Evolutionary conservation across 768 basidiomycete species (phyloP), one percentile per base, ranked within the genome.

Genomic region (Tricholoma matsutake): DNA sequence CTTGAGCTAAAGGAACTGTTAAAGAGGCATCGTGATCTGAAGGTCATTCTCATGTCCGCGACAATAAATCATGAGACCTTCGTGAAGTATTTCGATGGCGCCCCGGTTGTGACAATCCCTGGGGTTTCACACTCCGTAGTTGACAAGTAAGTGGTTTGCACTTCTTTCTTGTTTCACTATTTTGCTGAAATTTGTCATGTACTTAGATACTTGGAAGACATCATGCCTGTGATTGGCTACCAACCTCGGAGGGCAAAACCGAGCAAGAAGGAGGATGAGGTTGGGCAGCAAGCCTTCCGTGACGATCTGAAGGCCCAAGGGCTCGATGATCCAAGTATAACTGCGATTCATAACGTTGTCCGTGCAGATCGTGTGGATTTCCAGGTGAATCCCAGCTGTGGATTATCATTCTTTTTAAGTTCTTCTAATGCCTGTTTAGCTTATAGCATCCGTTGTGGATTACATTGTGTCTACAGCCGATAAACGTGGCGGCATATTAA

Each of bases 31-130:
- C 74, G 78, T 20, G 81, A 72, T 1, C 80, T 97, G 66, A 95
- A 91, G 70, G 81, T 98, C 20, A 75, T 96, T 20, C 80, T 96
- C 51, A 97, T 97, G 94, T 94, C 91, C 32, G 96, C 96, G 4
- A 98, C 96, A 0, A 96, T 96, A 73, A 96, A 97, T 67, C 92
- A 94, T 61, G 81, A 91, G 63, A 84, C 80, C n/a, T 95, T 94
- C 65, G 77, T 87, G 53, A 80, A 83, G 59, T 98, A 98, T 71
- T 97, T 96, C 69, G 72, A 84, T 54, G 80, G 83, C 20, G 93
- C 94, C 3, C 94, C 96, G 1, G 78, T 92, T 52, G 76, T 97
- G 57, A 83, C 81, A 28, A 97, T 98, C 28, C 92, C 94, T 3
- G 96, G 96, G 1, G 85, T 86, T 65, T 83, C 89, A 1, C 79